Evolutionary conservation across 2,329 filamentous ascomycete genomes (phyloP), one percentile per base, ranked within the genome.

Genomic region (Hymenotorrendiella dingleyae): DNA sequence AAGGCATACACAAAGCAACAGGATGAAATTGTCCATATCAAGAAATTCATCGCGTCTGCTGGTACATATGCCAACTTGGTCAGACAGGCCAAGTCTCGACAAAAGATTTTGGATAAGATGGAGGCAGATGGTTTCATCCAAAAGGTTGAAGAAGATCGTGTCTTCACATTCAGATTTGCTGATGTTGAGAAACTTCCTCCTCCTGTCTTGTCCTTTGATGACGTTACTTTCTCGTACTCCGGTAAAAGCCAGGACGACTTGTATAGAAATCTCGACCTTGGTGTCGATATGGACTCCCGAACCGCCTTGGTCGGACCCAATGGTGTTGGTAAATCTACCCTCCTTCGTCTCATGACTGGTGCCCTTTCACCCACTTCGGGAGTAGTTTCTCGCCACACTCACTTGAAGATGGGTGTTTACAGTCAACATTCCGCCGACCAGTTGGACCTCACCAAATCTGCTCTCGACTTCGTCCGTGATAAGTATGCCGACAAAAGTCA

Each of bases 71-170:
- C 94, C 79, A 98, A 98, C 75, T 78, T 98, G 74, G 93, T 98
- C 64, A 80, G 87, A 67, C 93, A 98, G 72, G 94, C 94, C 69
- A 98, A 98, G 78, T 97, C 93, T 32, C 83, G 93, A 54, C 93
- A 98, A 71, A 98, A 98, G 87, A 97, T 97, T 68, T 78, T 97
- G 55, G 93, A 98, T 79, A 98, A 98, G 83, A 98, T 98, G 93
- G 91, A 97, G 77, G 93, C 94, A 58, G 93, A 98, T 61, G 93
- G 93, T 56, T 93, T 97, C 69, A 97, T 98, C 64, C 84, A 98
- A 70, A 86, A 88, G 44, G 89, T 98, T 50, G 69, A 76, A 43
- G 70, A 79, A 52, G 93, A 98, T 70, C 79, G 81, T 49, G 84
- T 95, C 62, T 98, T 98, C 73, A 91, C 84, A 45, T 98, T 98